Conservation (phyloP, 139 green algal genomes). For the Coelastrella sp. region DNA sequence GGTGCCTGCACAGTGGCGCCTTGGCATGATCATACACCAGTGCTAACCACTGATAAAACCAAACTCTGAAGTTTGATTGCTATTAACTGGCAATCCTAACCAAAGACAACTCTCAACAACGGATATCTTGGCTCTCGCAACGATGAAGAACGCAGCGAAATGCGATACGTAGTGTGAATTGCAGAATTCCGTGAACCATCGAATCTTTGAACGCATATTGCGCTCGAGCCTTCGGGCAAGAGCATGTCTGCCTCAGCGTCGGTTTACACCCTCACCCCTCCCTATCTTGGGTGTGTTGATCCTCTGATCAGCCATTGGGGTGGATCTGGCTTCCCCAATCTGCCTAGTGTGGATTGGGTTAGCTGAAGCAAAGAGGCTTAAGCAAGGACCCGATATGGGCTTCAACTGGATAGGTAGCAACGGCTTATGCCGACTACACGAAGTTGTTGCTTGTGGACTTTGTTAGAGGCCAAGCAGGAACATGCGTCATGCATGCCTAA, state of each 20-base stretch:
- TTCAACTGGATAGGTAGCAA: slow-evolving; percentile 61
- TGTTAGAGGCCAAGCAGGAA: slow-evolving; percentile 53
- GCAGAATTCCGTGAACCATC: slow-evolving; percentile 94
- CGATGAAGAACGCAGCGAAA: slow-evolving; percentile 97
- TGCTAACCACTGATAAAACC: slow-evolving; percentile 42
- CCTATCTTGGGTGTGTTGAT: not conserved
- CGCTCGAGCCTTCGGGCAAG: slow-evolving; percentile 83
- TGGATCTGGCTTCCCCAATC: slow-evolving; percentile 65
- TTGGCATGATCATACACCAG: slow-evolving; percentile 34
- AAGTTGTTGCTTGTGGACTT: slow-evolving; percentile 45
- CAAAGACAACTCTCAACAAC: slow-evolving; percentile 90
- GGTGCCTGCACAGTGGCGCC: not conserved
- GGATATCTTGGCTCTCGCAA: slow-evolving; percentile 90
- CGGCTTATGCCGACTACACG: slow-evolving; percentile 28
- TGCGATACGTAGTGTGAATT: slow-evolving; percentile 97
- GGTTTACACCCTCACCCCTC: slow-evolving; percentile 65
- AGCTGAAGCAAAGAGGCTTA: slow-evolving; percentile 70
- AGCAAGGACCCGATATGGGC: slow-evolving; percentile 57
- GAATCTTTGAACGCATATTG: slow-evolving; percentile 95
- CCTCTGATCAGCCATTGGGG: not conserved
- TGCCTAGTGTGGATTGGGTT: slow-evolving; percentile 42
- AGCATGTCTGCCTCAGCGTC: slow-evolving; percentile 92
- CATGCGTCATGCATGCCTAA: not conserved
- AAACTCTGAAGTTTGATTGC: slow-evolving; percentile 49
- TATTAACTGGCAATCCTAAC: slow-evolving; percentile 51